Base-by-base conservation (phyloP, 1,284 basidiomycete species). In the Thecaphora frezii region DNA sequence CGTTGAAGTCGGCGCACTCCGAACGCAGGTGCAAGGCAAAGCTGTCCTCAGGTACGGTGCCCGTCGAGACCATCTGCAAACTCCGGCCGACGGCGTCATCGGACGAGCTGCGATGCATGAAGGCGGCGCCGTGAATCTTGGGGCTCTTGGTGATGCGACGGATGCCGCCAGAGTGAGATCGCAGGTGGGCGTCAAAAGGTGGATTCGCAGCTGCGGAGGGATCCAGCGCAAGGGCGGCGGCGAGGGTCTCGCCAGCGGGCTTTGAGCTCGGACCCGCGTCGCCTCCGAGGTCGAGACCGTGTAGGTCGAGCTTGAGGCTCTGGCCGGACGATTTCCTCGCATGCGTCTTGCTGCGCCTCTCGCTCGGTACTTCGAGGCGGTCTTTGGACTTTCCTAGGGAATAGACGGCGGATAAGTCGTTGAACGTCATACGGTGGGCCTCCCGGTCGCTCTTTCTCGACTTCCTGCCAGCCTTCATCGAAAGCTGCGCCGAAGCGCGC, bases 271-370 rank as follows among this genome's bases (percentile, higher is more conserved):
- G 39, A 8, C 43, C 43, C 8, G 43, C 44, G 22, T 52, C 59
- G 30, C 60, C 59, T 3, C 71, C 71, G 21, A 73, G 61, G 41
- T 73, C 71, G 26, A 73, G 56, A 42, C 71, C 71, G 5, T 73
- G 69, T 12, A 73, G 53, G 40, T 73, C 71, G 1, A 73, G 28
- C 8, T 48, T 54, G 12, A 73, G 51, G 13, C 51, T 71, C 43
- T 73, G 58, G 19, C 39, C 48, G 9, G 66, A 69, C 21, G 44
- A 44, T 18, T 51, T 58, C 19, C 54, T 57, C 3, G 39, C 8
- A 33, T 23, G 46, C 5, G 28, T 30, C 28, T 30, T 30, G 28
- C 7, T 14, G 28, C 28, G 28, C 7, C 14, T 14, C 8, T 14
- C 8, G 28, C 28, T 30, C 28, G 28, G 28, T 14, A 30, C 28